These are phyloP conservation scores for Phytomonas francai DNA, from an alignment of 208 protist genomes.

Conservation along the genomic window DNA sequence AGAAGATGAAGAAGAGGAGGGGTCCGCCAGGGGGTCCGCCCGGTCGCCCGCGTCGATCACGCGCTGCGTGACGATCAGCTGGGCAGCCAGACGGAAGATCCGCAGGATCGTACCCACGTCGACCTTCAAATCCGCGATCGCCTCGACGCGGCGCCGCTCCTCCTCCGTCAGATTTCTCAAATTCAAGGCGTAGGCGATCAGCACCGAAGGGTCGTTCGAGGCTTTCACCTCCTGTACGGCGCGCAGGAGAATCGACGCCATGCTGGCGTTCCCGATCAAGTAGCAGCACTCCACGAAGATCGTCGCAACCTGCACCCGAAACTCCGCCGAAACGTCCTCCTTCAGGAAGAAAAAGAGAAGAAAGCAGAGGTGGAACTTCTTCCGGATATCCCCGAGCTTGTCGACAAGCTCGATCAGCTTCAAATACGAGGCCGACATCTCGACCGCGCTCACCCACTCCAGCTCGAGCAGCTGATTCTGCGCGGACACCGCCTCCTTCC, in stretches of 20 bases:
- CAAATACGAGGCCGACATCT: conserved; percentile 35
- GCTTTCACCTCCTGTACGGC: conserved; percentile 37
- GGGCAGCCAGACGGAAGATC: conserved; percentile 33
- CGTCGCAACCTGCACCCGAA: conserved; percentile 37
- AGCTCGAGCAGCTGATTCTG: conserved; percentile 51
- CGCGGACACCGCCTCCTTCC: conserved; percentile 32
- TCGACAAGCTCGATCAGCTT: conserved; percentile 44
- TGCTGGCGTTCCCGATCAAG: conserved; percentile 36
- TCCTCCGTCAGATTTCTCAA: conserved; percentile 16
- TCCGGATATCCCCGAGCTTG: conserved; percentile 27
- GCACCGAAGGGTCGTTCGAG: conserved; percentile 25
- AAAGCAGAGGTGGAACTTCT: conserved; percentile 49
- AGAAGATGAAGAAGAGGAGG: not conserved
- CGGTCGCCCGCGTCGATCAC: conserved; percentile 23
- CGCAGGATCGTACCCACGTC: conserved; percentile 19
- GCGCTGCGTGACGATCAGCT: conserved; percentile 29
- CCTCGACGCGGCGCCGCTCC: conserved; percentile 25
- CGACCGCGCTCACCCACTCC: conserved; percentile 32
- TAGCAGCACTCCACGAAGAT: conserved; percentile 54
- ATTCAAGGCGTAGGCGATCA: conserved; percentile 30
- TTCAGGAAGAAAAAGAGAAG: conserved; percentile 58
- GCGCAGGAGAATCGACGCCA: conserved; percentile 42
- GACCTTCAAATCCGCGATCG: conserved; percentile 21
- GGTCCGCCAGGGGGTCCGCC: too few relatives aligned
- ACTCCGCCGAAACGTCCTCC: conserved; percentile 30